Conservation (phyloP, 202 grass and related monocot genomes). For the Brachypodium distachyon region DNA sequence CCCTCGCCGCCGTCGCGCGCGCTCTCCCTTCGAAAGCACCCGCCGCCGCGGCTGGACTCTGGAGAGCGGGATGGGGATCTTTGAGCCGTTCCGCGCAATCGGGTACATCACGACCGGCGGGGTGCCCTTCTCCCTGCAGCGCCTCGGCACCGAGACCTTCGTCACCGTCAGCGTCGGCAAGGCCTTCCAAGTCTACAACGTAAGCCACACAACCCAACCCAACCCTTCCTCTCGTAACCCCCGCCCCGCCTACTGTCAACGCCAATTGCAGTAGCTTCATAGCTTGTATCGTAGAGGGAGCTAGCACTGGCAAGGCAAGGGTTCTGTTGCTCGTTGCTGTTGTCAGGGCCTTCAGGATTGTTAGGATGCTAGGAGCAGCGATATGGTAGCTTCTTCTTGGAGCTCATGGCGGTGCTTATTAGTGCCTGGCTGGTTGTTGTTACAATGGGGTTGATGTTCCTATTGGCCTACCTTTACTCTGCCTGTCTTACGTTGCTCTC, state of each 20-base stretch:
- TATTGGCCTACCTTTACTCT: neutral
- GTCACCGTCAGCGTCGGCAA: slow-evolving; percentile 90
- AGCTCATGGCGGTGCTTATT: neutral
- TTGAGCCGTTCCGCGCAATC: slow-evolving; percentile 92
- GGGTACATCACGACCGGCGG: slow-evolving; percentile 73
- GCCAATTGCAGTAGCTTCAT: neutral
- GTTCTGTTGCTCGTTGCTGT: neutral
- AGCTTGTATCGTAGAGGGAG: neutral
- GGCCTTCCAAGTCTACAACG: slow-evolving; percentile 88
- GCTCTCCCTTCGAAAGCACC: neutral
- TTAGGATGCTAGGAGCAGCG: neutral
- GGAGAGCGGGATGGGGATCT: slow-evolving; percentile 64
- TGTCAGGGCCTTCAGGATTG: neutral
- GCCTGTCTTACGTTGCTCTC: neutral
- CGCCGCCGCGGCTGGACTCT: neutral
- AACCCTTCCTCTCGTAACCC: neutral
- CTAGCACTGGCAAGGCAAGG: no score
- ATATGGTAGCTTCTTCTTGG: neutral
- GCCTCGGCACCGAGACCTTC: slow-evolving; percentile 89
- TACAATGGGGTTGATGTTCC: neutral
- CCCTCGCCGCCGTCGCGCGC: slow-evolving; percentile 28
- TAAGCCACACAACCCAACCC: slow-evolving; percentile 4
- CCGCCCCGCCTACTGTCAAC: neutral
- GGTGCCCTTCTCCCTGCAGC: slow-evolving; percentile 87
- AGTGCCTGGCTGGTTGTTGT: neutral